Base-by-base conservation (phyloP, 1,284 basidiomycete genomes). In the Violaceomyces palustris region DNA sequence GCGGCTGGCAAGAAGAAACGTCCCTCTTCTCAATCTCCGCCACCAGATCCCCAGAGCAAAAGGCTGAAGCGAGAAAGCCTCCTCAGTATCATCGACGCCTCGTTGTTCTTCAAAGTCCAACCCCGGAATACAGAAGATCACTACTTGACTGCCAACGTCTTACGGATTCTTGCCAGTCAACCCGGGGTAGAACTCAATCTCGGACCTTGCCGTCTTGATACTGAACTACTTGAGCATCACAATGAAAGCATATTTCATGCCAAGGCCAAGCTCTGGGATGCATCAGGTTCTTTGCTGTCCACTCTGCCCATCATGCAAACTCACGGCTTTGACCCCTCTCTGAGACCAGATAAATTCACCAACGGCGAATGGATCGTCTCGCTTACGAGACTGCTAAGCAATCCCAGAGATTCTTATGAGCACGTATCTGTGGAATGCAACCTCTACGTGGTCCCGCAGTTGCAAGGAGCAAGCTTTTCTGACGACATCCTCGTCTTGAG, bases 301-400 rank as follows among this genome's bases (percentile, higher is more conserved):
- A 12, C 26, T 5, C 18, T 62, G 9, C 60, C 60, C 4, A 22
- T 56, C 0, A 5, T 62, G 14, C 22, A 22, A 25, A 31, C 22
- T 15, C 30, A 32, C 0, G 9, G 8, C 4, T 3, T 21, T 14
- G 9, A 36, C 2, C 1, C 29, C 23, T 19, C 28, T 7, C 7
- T 19, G 5, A 40, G 37, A 7, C 34, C 28, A 10, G 21, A 50
- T 17, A 48, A 35, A n/a, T 44, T 44, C 32, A 56, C 52, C 22
- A 62, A 62, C 15, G 43, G 39, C 8, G 19, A 31, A 3, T 62
- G 60, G 60, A 39, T 62, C 6, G 22, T 33, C 3, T 43, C 51
- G 8, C 14, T 49, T 2, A 36, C 31, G 6, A 31, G 24, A 8
- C 6, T 48, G 10, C 2, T 32, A 26, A n/a, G 27, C 7, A 50